These are phyloP conservation scores for Xerocomellus intermedius DNA, from an alignment of 768 basidiomycete species.

Conservation along the genomic window DNA sequence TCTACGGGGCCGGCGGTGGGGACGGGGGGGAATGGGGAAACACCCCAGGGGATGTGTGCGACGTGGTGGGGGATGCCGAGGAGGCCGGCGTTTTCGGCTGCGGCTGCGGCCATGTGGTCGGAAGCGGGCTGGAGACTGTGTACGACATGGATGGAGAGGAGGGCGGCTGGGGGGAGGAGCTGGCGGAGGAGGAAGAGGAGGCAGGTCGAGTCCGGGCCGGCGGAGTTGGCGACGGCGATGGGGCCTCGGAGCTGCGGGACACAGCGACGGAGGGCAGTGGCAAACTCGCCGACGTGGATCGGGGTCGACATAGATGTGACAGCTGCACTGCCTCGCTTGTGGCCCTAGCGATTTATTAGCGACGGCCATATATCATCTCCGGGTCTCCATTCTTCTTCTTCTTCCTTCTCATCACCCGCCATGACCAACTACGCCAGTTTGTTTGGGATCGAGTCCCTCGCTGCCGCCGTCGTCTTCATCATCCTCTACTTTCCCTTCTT, in stretches of 20 bases:
- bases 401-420: not conserved
- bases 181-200: slow-evolving; percentile 65
- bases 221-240: slow-evolving; percentile 70
- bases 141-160: slow-evolving; percentile 61
- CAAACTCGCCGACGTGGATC: slow-evolving; percentile 51
- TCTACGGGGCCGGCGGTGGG: slow-evolving; percentile 44
- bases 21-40: slow-evolving; percentile 45
- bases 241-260: slow-evolving; percentile 10
- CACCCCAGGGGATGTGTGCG: slow-evolving; percentile 56
- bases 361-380: too few species aligned
- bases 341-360: too few species aligned
- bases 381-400: too few species aligned
- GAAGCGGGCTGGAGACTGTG: slow-evolving; percentile 69
- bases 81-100: slow-evolving; percentile 40
- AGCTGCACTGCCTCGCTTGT: too few species aligned
- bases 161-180: slow-evolving; percentile 34
- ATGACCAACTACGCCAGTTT: slow-evolving; percentile 18
- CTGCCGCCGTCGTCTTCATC: slow-evolving; percentile 28
- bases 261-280: slow-evolving; percentile 36
- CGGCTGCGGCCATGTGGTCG: slow-evolving; percentile 50
- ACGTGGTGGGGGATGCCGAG: slow-evolving; percentile 48
- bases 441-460: slow-evolving; percentile 23
- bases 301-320: slow-evolving; percentile 14
- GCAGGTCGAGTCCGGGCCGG: slow-evolving; percentile 81
- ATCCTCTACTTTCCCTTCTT: slow-evolving; percentile 24